phyloP scores from a whole-genome alignment of 192 early-diverging fungal species.

The Coemansia sp. region DNA sequence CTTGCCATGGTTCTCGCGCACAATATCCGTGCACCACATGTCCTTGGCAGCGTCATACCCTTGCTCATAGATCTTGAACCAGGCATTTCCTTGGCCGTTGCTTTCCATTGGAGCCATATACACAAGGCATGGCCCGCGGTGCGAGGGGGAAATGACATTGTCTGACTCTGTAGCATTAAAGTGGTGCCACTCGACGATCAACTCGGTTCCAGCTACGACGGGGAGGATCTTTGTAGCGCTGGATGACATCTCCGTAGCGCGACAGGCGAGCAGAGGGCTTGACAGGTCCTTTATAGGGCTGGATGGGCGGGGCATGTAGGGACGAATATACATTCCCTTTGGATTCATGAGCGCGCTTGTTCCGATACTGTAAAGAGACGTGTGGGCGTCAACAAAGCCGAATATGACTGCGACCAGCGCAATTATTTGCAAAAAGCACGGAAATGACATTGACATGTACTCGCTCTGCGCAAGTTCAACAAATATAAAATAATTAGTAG shows the following conservation, averaged over 20 bases:
- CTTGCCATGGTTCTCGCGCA: slow-evolving; percentile 25
- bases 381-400: neutral
- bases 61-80: slow-evolving; percentile 44
- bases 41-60: slow-evolving; percentile 18
- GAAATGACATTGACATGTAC: too few species aligned
- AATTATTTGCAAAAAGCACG: neutral
- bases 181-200: slow-evolving; percentile 38
- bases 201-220: neutral
- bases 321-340: neutral
- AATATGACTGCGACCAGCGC: slow-evolving; percentile 1
- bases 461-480: too few species aligned
- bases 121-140: slow-evolving; percentile 30
- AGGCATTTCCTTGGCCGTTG: slow-evolving; percentile 28
- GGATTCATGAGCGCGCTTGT: neutral
- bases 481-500: neutral
- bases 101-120: slow-evolving; percentile 40
- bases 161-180: slow-evolving; percentile 21
- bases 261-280: neutral
- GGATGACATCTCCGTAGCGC: neutral
- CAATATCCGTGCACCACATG: slow-evolving; percentile 31
- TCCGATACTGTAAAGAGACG: neutral
- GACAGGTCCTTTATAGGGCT: neutral
- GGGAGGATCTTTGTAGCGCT: neutral
- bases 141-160: slow-evolving; percentile 21
- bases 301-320: neutral